Percentiles rank a stretch among this genome's conserved stretches.
These are phyloP conservation scores for Sugiyamaella neomexicana DNA, from an alignment of 1,139 yeast genomes.

Conservation along the genomic window DNA sequence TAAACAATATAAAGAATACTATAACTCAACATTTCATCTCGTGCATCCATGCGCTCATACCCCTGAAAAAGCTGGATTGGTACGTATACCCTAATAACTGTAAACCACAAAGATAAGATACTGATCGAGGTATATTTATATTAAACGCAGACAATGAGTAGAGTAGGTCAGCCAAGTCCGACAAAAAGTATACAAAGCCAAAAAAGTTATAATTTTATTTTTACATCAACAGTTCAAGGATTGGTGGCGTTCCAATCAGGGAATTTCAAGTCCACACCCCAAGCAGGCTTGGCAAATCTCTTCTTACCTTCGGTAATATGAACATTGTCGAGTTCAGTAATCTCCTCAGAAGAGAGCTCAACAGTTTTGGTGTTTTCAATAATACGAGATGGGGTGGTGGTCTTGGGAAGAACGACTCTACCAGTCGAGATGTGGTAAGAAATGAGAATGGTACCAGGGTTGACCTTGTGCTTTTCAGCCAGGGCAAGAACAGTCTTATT, in stretches of 20 bases:
- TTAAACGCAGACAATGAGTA: too few species aligned
- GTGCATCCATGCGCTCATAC: too few species aligned
- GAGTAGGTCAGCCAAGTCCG: neutral
- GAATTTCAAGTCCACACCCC: slow-evolving; percentile 39
- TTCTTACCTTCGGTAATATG: slow-evolving; percentile 49
- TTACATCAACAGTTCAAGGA: slow-evolving; percentile 7
- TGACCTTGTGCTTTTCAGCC: slow-evolving; percentile 56
- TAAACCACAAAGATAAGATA: too few species aligned
- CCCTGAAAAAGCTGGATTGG: too few species aligned
- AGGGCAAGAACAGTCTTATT: slow-evolving; percentile 51
- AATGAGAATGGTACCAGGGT: slow-evolving; percentile 62
- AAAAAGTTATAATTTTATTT: too few species aligned
- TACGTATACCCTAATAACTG: too few species aligned
- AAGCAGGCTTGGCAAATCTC: slow-evolving; percentile 50
- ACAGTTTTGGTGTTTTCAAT: slow-evolving; percentile 56
- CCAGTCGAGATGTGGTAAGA: slow-evolving; percentile 76
- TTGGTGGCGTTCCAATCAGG: slow-evolving; percentile 31
- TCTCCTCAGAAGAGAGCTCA: slow-evolving; percentile 55
- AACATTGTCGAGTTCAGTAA: slow-evolving; percentile 49
- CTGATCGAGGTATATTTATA: too few species aligned
- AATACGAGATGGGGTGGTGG: slow-evolving; percentile 61
- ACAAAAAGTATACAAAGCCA: too few species aligned
- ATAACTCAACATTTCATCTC: too few species aligned
- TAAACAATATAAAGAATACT: too few species aligned
- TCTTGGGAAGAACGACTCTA: slow-evolving; percentile 70